These are phyloP conservation scores for Cutaneotrichosporon sp. DNA, from an alignment of 1,284 basidiomycete species.

Conservation along the genomic window DNA sequence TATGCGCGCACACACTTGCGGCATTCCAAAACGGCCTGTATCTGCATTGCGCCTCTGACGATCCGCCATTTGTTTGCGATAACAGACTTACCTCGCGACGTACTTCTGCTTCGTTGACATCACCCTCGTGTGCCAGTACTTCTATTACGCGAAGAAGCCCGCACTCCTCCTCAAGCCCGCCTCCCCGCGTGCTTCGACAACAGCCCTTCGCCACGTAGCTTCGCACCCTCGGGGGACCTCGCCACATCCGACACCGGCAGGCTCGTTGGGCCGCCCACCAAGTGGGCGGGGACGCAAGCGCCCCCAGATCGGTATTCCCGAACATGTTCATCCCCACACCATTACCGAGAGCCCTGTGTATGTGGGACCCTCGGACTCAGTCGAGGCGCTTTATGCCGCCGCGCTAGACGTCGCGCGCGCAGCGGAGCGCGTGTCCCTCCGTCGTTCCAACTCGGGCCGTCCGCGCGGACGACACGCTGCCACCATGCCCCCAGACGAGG, in stretches of 20 bases:
- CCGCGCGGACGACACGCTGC: constrained; percentile 16
- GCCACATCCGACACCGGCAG: neutral
- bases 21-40: neutral
- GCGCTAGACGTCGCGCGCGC: constrained; percentile 52
- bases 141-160: constrained; percentile 62
- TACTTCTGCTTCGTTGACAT: constrained; percentile 83
- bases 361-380: constrained; percentile 29
- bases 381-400: constrained; percentile 48
- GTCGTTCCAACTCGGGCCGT: constrained; percentile 21
- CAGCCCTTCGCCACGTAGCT: neutral
- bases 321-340: neutral
- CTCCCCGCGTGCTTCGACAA: constrained; percentile 12
- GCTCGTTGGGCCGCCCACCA: neutral
- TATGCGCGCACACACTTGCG: neutral
- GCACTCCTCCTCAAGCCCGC: neutral
- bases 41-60: neutral
- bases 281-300: constrained; percentile 15
- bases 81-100: constrained; percentile 76
- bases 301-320: neutral
- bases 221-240: constrained; percentile 3
- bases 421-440: constrained; percentile 45
- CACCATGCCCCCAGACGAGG: constrained; percentile 8
- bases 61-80: neutral
- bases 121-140: constrained; percentile 70
- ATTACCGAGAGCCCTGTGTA: constrained; percentile 15